Evolutionary conservation across 2,329 filamentous ascomycete genomes (phyloP), one percentile per base, ranked within the genome.

Genomic region (Periconia macrospinosa): DNA sequence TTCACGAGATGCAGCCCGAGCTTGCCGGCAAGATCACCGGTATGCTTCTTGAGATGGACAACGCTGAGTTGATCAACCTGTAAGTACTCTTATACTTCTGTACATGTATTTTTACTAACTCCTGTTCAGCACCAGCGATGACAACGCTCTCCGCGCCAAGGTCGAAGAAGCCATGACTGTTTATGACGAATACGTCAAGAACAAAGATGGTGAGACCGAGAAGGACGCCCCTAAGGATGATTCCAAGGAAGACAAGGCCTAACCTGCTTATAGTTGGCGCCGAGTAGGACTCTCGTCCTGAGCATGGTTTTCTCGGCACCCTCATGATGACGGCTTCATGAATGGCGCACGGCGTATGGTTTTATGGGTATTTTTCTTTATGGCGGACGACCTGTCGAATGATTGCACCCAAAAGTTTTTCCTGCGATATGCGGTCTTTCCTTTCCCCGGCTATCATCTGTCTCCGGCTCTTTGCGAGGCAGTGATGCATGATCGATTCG

Each of bases 21-120:
- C 84, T 99, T 70, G 94, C 94, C 59, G 94, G 94, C 74, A 99
- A 99, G 88, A 97, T 99, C 77, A 99, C 94, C 58, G 94, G 94
- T 79, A 99, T 99, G 94, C 89, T 99, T 69, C 80, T 99, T 69
- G 94, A 99, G 85, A 99, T 99, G 94, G 94, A 97, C 70, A 97
- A 97, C 79, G 76, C 83, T 53, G 94, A 99, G 82, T 83, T 99
- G 68, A 84, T 99, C 73, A 91, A 90, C 79, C 85, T 99, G 91
- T 96, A 88, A 90, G 92, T 90, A 59, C 50, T 27, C 35, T 40
- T 49, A 47, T 46, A 41, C 40, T 40, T 33, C 8, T 43, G 27
- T 33, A 44, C 19, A 5, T 27, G 30, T n/a, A 30, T n/a, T 19
- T 14, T 30, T 54, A 71, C 66, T 78, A 59, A 76, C 65, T 53